Evolutionary conservation across 352 stramenopile species (phyloP), one percentile per base, ranked within the genome.

Genomic region (Phytophthora meadii): DNA sequence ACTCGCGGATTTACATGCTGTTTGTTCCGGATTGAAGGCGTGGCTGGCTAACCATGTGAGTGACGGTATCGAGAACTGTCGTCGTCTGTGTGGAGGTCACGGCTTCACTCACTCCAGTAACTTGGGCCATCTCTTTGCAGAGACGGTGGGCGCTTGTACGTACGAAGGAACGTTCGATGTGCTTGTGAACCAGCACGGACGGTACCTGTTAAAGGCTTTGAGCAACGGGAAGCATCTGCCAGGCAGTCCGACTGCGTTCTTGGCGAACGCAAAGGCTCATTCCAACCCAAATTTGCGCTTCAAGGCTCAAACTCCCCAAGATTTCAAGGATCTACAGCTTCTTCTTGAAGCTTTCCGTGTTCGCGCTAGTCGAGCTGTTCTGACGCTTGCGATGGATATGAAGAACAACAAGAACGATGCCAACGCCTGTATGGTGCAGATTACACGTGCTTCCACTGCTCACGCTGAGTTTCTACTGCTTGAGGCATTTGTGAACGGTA

Each of bases 91-190:
- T 19, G 61, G 61, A 25, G 61, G 61, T 3, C 61, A 69, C 24
- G 61, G 65, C 4, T 66, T 65, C 52, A 68, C 53, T 8, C 60
- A 69, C 28, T 64, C 61, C 1, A 64, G 61, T 14, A 69, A 69
- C 24, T 41, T 69, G 8, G 61, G 45, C 0, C 61, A 69, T 22
- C 24, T 76, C 17, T 77, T 78, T 42, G 61, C 49, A 8, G 77
- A 85, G 64, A 61, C 63, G 1, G 76, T 89, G 2, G 78, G 79
- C 19, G 71, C 77, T 6, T 71, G 46, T 47, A 91, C 82, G 22
- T 88, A 77, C 56, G 82, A 91, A 64, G 82, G 82, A 25, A 91
- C 80, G 37, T 85, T 88, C 53, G 81, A 89, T 56, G 81, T 91
- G 48, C 70, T 91, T 19, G 76, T 87, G 42, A 73, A 87, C 61